Evolutionary conservation across 2,329 filamentous ascomycete genomes (phyloP).

Genomic region (Fusarium chuoi): DNA sequence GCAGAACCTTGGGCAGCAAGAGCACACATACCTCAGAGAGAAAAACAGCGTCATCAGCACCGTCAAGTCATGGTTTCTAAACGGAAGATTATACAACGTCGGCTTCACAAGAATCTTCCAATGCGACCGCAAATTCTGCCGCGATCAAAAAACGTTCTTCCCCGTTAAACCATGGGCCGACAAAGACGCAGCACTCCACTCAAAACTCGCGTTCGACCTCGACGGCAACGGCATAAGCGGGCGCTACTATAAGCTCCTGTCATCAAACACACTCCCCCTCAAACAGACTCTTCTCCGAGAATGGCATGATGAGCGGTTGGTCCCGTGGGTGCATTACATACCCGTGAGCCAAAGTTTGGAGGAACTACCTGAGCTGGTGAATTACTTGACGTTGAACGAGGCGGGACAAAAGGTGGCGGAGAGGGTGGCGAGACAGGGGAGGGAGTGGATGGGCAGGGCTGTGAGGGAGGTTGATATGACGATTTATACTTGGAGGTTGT

Average conservation of each 20-base stretch:
- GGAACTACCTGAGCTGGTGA: constrained; percentile 63
- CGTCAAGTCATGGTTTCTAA: constrained; percentile 47
- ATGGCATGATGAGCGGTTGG: constrained; percentile 67
- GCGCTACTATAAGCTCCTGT: constrained; percentile 62
- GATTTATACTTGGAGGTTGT: constrained; percentile 68
- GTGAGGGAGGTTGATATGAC: constrained; percentile 68
- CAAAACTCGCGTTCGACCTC: constrained; percentile 60
- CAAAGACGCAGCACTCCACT: constrained; percentile 51
- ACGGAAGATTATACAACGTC: constrained; percentile 55
- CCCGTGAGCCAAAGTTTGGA: constrained; percentile 61
- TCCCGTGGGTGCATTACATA: constrained; percentile 67
- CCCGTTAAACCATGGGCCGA: constrained; percentile 45
- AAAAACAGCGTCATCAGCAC: constrained; percentile 25
- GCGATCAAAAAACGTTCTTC: constrained; percentile 49
- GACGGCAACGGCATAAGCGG: constrained; percentile 68
- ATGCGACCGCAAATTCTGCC: constrained; percentile 52
- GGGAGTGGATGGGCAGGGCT: constrained; percentile 63
- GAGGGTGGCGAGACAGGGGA: constrained; percentile 63
- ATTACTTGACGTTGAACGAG: constrained; percentile 56
- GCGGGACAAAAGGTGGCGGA: constrained; percentile 60
- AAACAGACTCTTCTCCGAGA: constrained; percentile 65
- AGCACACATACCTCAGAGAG: constrained; percentile 49
- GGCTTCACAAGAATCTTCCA: constrained; percentile 59
- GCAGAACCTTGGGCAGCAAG: constrained; percentile 44
- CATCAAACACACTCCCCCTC: constrained; percentile 58